Base-by-base conservation (phyloP, 306 rosid species). In the Castanospermum australe region DNA sequence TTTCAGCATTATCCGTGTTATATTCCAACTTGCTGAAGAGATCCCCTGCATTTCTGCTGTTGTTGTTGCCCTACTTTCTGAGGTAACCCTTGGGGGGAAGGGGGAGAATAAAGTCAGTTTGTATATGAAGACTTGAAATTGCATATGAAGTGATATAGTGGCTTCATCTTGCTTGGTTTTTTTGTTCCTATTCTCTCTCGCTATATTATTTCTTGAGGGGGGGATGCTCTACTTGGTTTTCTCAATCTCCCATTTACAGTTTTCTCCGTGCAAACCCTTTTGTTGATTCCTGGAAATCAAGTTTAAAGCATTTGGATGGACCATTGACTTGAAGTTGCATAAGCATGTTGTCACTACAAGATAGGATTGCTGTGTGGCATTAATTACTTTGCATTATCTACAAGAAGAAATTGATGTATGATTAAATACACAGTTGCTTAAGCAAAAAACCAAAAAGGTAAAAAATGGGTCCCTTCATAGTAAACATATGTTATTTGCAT, bases 11-110 rank as follows among this genome's bases (percentile, higher is more conserved):
- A 30, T 85, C 79, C 98, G 99, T 52, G 96, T 95, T 71, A 95
- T 95, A 82, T 95, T 95, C 86, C 98, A 93, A 93, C 98, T 95
- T 59, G 90, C 98, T 76, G 99, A 95, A 83, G 99, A 95, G 85
- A 91, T 95, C 71, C 99, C 99, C 39, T 95, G 99, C 84, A 93
- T 95, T 84, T 95, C 99, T 85, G 99, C 99, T 17, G 99, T 93
- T 74, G 98, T 93, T 72, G 93, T 93, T 74, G 99, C 99, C 84
- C 89, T 95, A 33, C 97, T 95, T 45, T 89, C 99, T 3, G 98
- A 95, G 94, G 98, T 95, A 94, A 55, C 22, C 32, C 21, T 17
- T 76, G 11, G 0, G 30, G 61, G 63, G 44, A 54, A 25, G 42
- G 55, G 54, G 52, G 50, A 70, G 1, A 57, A 44, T 73, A 17